Evolutionary conservation across 148 eudicot genomes (phyloP).

Genomic region (Persicaria maculosa): DNA sequence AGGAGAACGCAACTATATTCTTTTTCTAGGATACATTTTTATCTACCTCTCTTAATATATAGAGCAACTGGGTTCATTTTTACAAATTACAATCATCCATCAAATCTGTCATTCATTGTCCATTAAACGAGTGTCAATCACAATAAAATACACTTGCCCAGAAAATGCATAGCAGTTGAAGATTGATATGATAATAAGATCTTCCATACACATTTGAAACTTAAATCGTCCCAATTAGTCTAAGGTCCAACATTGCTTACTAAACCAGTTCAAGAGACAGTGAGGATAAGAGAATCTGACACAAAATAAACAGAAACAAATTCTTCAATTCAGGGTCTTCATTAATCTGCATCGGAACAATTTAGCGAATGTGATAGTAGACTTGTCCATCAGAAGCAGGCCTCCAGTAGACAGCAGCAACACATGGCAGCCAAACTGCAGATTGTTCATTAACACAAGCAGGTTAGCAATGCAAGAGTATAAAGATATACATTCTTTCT

Average conservation of each 20-base stretch:
- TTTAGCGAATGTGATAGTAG: background rate
- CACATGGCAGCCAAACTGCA: conserved; percentile 17
- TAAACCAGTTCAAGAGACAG: background rate
- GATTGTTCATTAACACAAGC: background rate
- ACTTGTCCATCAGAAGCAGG: conserved; percentile 10
- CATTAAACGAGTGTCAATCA: background rate
- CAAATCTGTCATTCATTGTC: no score
- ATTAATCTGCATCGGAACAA: background rate
- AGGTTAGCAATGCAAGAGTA: background rate
- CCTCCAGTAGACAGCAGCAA: conserved; percentile 15
- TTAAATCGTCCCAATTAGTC: background rate
- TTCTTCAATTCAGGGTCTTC: background rate
- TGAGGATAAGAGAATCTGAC: background rate
- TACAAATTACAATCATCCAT: no score
- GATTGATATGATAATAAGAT: background rate
- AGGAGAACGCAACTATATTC: no score
- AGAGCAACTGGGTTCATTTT: no score
- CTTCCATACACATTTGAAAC: background rate
- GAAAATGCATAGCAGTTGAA: background rate
- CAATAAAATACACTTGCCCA: background rate
- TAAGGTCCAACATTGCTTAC: conserved; percentile 2
- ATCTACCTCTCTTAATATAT: no score
- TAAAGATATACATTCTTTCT: no score
- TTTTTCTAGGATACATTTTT: no score
- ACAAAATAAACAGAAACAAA: background rate